These are phyloP conservation scores for Epicoccum nigrum DNA, from an alignment of 2,329 filamentous ascomycete species.

Conservation along the genomic window DNA sequence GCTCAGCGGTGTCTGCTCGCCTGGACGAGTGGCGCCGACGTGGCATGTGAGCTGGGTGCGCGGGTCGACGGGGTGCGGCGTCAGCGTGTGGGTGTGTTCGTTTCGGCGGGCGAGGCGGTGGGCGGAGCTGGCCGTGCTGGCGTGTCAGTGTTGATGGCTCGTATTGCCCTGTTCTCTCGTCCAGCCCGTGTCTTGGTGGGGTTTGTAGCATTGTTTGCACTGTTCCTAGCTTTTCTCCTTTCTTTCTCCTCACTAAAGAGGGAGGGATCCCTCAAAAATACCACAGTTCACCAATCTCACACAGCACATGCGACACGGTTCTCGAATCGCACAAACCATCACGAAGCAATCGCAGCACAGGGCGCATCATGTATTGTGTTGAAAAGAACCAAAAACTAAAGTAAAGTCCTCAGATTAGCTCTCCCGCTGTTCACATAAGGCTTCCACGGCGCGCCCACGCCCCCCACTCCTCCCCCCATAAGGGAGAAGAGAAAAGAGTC, in stretches of 20 bases:
- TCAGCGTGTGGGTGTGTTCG: conserved; percentile 14
- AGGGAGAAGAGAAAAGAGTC: neutral
- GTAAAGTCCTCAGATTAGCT: conserved; percentile 44
- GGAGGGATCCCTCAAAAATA: too few relatives aligned
- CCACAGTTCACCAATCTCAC: too few relatives aligned
- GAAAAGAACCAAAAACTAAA: too few relatives aligned
- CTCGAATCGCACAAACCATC: too few relatives aligned
- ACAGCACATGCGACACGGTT: too few relatives aligned
- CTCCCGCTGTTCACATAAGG: conserved; percentile 43
- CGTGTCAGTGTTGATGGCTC: neutral
- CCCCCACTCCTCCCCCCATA: neutral
- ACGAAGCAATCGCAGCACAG: too few relatives aligned
- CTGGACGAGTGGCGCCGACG: conserved; percentile 3
- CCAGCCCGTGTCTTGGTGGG: neutral
- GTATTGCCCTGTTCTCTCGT: too few relatives aligned
- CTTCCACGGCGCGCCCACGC: conserved; percentile 25
- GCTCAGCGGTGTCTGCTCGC: neutral
- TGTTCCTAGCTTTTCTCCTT: too few relatives aligned
- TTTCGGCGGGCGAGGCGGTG: conserved; percentile 1
- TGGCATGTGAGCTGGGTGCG: conserved; percentile 16
- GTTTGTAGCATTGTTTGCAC: conserved; percentile 7
- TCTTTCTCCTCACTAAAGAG: too few relatives aligned
- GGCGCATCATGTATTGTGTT: too few relatives aligned
- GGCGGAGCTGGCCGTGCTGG: neutral
- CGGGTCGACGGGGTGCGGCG: conserved; percentile 7